Evolutionary conservation across 192 early-diverging fungal species (phyloP).

Genomic region (Coemansia furcata): DNA sequence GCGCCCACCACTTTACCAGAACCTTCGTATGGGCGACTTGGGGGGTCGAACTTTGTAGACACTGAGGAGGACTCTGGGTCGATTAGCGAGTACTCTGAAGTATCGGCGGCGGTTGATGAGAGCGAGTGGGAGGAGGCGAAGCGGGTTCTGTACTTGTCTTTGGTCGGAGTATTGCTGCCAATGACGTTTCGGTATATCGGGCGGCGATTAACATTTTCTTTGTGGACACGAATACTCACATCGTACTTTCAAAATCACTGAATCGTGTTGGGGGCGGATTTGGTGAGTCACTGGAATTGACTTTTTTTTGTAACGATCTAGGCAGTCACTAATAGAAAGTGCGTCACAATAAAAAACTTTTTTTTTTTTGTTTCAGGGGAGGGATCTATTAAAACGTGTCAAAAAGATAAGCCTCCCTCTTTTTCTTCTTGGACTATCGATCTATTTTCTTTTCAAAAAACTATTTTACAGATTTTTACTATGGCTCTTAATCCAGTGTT

Average conservation of each 20-base stretch:
- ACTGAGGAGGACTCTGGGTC: constrained; percentile 7
- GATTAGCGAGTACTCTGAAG: not conserved
- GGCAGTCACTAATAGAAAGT: not conserved
- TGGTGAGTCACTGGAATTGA: not conserved
- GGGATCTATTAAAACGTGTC: not conserved
- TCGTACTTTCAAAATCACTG: constrained; percentile 20
- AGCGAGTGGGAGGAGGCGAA: constrained; percentile 50
- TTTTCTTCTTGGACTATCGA: no score
- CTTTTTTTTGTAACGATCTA: not conserved
- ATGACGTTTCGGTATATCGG: constrained; percentile 42
- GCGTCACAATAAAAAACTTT: constrained; percentile 4
- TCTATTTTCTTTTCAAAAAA: no score
- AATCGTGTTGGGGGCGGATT: not conserved
- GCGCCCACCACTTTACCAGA: constrained; percentile 7
- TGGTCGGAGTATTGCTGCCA: constrained; percentile 44
- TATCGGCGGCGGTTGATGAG: not conserved
- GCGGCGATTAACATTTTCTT: constrained; percentile 27
- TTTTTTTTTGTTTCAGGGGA: not conserved
- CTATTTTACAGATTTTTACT: no score
- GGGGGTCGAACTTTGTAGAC: constrained; percentile 19
- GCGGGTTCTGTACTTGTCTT: constrained; percentile 32
- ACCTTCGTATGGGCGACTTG: constrained; percentile 19
- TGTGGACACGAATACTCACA: constrained; percentile 35
- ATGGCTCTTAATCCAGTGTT: no score
- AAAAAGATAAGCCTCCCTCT: no score